Percentiles rank a stretch among this genome's conserved stretches.
Conservation (phyloP, 1,139 yeast species). For the Sugiyamaella xylanicola region DNA sequence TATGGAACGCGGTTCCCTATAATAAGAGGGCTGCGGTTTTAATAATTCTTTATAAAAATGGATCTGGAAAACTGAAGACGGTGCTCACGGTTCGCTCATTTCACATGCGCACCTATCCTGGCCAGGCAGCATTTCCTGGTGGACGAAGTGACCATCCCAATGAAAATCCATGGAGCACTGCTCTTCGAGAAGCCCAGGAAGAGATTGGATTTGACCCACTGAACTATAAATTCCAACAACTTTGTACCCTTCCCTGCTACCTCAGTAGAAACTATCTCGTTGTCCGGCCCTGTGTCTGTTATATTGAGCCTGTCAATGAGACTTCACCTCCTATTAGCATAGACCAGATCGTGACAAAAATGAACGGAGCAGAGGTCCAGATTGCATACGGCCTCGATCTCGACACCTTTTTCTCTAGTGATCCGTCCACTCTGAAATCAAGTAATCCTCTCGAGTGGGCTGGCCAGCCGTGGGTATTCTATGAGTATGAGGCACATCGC, state of each 20-base stretch:
- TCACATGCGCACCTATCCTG: constrained; percentile 68
- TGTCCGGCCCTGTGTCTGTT: constrained; percentile 77
- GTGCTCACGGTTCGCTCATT: constrained; percentile 73
- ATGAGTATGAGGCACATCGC: constrained; percentile 25
- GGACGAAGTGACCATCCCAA: constrained; percentile 70
- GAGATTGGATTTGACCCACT: constrained; percentile 69
- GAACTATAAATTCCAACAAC: constrained; percentile 56
- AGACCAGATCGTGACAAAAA: constrained; percentile 27
- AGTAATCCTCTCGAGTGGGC: constrained; percentile 23
- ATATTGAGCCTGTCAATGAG: constrained; percentile 42
- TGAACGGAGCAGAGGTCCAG: constrained; percentile 35
- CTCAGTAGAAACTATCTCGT: constrained; percentile 73
- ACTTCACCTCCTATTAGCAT: constrained; percentile 20
- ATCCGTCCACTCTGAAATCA: constrained; percentile 7
- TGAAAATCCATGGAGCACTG: constrained; percentile 71
- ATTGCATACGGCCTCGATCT: constrained; percentile 33
- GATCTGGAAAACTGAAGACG: constrained; percentile 70
- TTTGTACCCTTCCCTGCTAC: constrained; percentile 68
- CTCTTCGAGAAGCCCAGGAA: constrained; percentile 78
- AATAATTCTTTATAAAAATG: constrained; percentile 61
- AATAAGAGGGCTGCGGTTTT: constrained; percentile 70
- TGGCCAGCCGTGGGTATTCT: constrained; percentile 29
- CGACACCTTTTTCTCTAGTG: constrained; percentile 25
- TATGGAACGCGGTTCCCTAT: constrained; percentile 45
- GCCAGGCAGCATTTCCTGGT: constrained; percentile 89